Base-by-base conservation (phyloP, 2,329 filamentous ascomycete genomes). In the Diaporthe sp. region DNA sequence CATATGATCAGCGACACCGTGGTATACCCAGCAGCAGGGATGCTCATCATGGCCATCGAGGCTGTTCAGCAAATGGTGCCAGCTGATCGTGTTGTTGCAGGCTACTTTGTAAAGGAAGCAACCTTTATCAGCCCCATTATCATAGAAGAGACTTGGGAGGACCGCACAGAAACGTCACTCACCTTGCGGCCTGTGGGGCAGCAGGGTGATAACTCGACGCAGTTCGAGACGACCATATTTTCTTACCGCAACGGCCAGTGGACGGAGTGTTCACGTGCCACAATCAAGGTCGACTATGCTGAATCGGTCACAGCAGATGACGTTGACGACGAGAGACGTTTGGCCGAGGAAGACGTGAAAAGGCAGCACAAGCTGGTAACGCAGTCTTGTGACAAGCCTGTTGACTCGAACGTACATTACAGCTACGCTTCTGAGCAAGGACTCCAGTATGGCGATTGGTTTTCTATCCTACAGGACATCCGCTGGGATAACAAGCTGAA, bases 31-130 rank as follows among this genome's bases (percentile, higher is more conserved):
- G 84, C 81, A 0, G 81, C 84, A 0, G 85, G 82, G 2, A 83
- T 83, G 79, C 58, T 85, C 3, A 76, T 82, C 28, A 85, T 86
- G 84, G 84, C 83, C 3, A 79, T 85, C 51, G 84, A 86, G 73
- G 85, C 84, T 0, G 81, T 80, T 1, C 79, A 81, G 49, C 80
- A 83, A 68, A 39, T 68, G 65, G 22, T 68, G 1, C 47, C 31
- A 20, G 31, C 65, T 13, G 47, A 68, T 22, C 31, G 65, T 34
- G 47, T 68, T 34, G 65, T 53, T 13, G 28, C 44, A 20, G 63
- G 44, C 22, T 68, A 37, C 44, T 68, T 68, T 51, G 44, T 51
- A 47, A 68, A 53, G 25, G 63, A 68, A 37, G 63, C 63, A 3
- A 22, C 34, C 63, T 68, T 68, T 25, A 51, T 68, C 20, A 68